Conservation (phyloP, 352 stramenopile genomes). For the Globisporangium echinulatum region DNA sequence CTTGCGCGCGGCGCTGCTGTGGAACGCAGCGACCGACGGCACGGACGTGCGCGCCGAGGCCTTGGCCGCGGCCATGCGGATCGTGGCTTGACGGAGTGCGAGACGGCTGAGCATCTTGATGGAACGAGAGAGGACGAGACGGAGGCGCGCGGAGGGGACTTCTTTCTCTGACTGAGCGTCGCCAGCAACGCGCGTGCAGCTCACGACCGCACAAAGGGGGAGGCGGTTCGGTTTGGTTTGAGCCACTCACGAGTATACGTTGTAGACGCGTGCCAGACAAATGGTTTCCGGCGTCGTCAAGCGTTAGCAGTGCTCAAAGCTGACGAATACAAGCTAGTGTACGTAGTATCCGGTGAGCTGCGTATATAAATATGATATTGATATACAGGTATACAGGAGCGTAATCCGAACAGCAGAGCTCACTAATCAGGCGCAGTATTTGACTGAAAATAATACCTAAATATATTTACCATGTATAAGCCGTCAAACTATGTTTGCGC, state of each 20-base stretch:
- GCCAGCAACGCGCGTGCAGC: background rate
- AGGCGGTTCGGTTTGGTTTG: slow-evolving; percentile 3
- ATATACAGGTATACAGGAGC: too few species aligned
- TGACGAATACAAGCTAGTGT: background rate
- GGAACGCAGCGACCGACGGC: slow-evolving; percentile 30
- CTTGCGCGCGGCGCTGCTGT: slow-evolving; percentile 50
- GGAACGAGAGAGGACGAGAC: background rate
- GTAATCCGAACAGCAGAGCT: too few species aligned
- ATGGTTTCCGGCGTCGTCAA: background rate
- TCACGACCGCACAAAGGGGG: slow-evolving; percentile 2
- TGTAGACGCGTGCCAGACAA: background rate
- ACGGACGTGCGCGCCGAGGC: slow-evolving; percentile 11
- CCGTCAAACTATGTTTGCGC: too few species aligned
- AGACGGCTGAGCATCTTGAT: slow-evolving; percentile 64
- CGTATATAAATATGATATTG: too few species aligned
- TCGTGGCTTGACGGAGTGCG: slow-evolving; percentile 58
- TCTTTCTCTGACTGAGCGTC: slow-evolving; percentile 11
- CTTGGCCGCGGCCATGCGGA: slow-evolving; percentile 38
- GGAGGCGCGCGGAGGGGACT: slow-evolving; percentile 4
- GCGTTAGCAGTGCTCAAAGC: background rate
- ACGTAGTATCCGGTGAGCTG: too few species aligned
- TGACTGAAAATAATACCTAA: too few species aligned
- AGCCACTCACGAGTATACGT: slow-evolving; percentile 8
- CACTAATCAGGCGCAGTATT: too few species aligned
- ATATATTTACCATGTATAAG: too few species aligned